Evolutionary conservation across 768 basidiomycete species (phyloP).

Genomic region (Calocybe indica): DNA sequence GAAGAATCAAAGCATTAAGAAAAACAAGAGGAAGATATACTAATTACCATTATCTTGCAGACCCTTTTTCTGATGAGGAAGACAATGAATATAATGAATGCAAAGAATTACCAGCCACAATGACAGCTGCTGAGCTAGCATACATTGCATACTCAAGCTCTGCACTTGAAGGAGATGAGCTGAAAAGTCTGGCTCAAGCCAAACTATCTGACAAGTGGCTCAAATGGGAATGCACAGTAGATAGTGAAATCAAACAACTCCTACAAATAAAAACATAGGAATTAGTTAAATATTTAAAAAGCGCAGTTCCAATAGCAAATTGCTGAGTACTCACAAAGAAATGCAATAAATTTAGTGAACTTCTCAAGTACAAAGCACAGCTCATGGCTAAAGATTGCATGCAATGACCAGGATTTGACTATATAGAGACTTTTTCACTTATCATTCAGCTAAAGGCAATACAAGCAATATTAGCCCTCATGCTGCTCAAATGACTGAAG

Average conservation of each 20-base stretch:
- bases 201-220: neutral
- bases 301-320: slow-evolving; percentile 16
- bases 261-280: slow-evolving; percentile 23
- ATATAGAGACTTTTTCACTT: slow-evolving; percentile 15
- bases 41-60: too few species aligned
- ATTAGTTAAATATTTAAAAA: slow-evolving; percentile 14
- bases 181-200: too few species aligned
- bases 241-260: slow-evolving; percentile 18
- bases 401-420: slow-evolving; percentile 30
- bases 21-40: too few species aligned
- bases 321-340: slow-evolving; percentile 26
- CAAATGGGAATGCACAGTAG: slow-evolving; percentile 17
- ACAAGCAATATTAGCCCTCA: slow-evolving; percentile 17
- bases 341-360: slow-evolving; percentile 10
- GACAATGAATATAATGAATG: too few species aligned
- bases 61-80: too few species aligned
- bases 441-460: slow-evolving; percentile 11
- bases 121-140: too few species aligned
- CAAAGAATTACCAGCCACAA: too few species aligned
- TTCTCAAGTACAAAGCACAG: slow-evolving; percentile 24
- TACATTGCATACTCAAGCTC: too few species aligned
- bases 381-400: slow-evolving; percentile 21
- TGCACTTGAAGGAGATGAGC: too few species aligned
- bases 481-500: slow-evolving; percentile 5
- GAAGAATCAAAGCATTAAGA: too few species aligned